Base-by-base conservation (phyloP, 2,329 filamentous ascomycete genomes). In the Aureobasidium leucospermi region DNA sequence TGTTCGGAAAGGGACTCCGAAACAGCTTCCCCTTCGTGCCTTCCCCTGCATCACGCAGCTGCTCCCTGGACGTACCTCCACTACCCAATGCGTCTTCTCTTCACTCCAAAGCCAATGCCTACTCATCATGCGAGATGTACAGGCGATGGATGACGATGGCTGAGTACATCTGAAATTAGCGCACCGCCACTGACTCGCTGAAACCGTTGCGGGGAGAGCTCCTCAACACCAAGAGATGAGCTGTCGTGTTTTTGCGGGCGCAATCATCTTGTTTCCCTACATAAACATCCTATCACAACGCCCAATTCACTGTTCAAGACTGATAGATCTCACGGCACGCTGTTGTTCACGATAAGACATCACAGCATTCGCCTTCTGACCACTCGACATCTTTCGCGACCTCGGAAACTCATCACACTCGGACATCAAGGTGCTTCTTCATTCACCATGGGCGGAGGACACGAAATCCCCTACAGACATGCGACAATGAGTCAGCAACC, bases 191-290 rank as follows among this genome's bases (percentile, higher is more conserved):
- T 56, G 52, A 56, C 52, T 56, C 52, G 52, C 28, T 56, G 41
- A 43, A 56, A 56, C 52, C 39, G 52, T 56, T 56, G 52, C 41
- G 52, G 52, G 52, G 52, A 45, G 41, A 45, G 38, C 55, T 47
- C 31, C 6, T 6, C 49, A n/a, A 15, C 23, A 31, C 32, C 48
- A 42, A 45, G 38, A 56, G 39, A 38, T 56, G 38, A 36, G 15
- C 52, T 53, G 51, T 6, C 29, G 15, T 28, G 11, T 42, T 45
- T 57, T 57, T 29, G 49, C 28, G 49, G 28, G 23, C 49, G 36
- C 19, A 32, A 38, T 49, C 49, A 8, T 28, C 31, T 34, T 23
- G 29, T 45, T 45, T 36, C 52, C n/a, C 7, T 32, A 10, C 19
- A 16, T 41, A 6, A 41, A 11, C 16, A 53, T 23, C 23, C 23